These are phyloP conservation scores for Ophiostoma ulmi DNA, from an alignment of 2,329 filamentous ascomycete species.

Conservation along the genomic window DNA sequence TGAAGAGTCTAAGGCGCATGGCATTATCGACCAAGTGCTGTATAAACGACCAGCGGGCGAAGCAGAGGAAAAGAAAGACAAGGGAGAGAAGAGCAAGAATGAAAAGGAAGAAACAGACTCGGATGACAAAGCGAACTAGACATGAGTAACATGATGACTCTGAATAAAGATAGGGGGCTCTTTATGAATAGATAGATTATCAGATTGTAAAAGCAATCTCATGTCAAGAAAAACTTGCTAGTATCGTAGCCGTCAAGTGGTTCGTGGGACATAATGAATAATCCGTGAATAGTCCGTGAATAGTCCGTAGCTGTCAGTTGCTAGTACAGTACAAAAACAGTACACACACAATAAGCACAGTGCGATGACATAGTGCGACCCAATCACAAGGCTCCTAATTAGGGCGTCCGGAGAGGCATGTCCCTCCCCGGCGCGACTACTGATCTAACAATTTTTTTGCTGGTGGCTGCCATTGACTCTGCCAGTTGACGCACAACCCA, in stretches of 20 bases:
- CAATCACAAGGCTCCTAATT: conserved; percentile 25
- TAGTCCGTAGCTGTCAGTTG: background rate
- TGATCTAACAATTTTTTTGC: background rate
- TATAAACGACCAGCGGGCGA: conserved; percentile 48
- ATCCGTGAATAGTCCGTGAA: background rate
- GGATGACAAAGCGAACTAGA: background rate
- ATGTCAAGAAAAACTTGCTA: background rate
- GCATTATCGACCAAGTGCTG: conserved; percentile 87
- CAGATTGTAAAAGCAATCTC: too few relatives aligned
- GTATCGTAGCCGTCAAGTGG: background rate
- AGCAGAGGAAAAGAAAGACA: background rate
- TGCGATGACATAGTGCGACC: conserved; percentile 2
- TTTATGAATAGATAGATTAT: too few relatives aligned
- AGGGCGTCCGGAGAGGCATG: conserved; percentile 16
- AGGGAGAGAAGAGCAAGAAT: background rate
- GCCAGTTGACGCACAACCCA: conserved; percentile 10
- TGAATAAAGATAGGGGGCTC: too few relatives aligned
- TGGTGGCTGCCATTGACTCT: conserved; percentile 6
- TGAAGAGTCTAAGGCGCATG: conserved; percentile 79
- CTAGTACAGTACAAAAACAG: background rate
- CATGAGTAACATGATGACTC: background rate
- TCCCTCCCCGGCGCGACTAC: conserved; percentile 17
- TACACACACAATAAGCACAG: background rate
- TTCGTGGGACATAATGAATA: background rate
- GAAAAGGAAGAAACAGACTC: background rate